These are phyloP conservation scores for Mycena epipterygia DNA, from an alignment of 768 basidiomycete species.

Conservation along the genomic window DNA sequence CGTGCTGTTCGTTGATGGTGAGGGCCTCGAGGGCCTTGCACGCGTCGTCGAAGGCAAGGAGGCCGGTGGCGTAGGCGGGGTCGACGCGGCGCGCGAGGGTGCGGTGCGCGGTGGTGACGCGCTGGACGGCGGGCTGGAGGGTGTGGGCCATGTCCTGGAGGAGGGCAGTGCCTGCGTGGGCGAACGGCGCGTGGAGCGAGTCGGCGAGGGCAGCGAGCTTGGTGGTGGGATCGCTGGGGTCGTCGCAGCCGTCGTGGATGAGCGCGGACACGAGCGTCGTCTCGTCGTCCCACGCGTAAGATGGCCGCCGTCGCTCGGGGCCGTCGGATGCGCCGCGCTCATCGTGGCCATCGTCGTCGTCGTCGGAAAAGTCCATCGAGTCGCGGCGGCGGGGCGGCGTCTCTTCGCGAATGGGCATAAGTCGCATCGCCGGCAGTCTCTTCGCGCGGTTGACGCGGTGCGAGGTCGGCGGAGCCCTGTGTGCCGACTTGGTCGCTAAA, in stretches of 20 bases:
- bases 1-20: slow-evolving; percentile 58
- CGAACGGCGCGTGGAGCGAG: slow-evolving; percentile 58
- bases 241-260: slow-evolving; percentile 50
- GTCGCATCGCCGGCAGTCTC: slow-evolving; percentile 11
- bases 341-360: too few species aligned
- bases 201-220: slow-evolving; percentile 53
- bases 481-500: slow-evolving; percentile 21
- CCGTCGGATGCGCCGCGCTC: slow-evolving; percentile 37
- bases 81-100: slow-evolving; percentile 56
- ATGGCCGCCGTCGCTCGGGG: slow-evolving; percentile 23
- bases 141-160: slow-evolving; percentile 57
- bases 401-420: background rate
- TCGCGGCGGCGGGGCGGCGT: slow-evolving; percentile 23
- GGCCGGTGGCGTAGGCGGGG: slow-evolving; percentile 53
- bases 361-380: slow-evolving; percentile 38
- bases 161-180: slow-evolving; percentile 51
- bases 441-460: slow-evolving; percentile 26
- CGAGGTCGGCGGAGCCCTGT: background rate
- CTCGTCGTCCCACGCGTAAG: slow-evolving; percentile 67
- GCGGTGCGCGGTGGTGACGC: slow-evolving; percentile 57
- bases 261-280: slow-evolving; percentile 65
- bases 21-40: slow-evolving; percentile 66
- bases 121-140: slow-evolving; percentile 63
- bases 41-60: slow-evolving; percentile 67
- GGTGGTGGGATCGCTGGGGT: slow-evolving; percentile 42